Evolutionary conservation across 305 asterid species (phyloP).

Genomic region (Fraxinus nigra): DNA sequence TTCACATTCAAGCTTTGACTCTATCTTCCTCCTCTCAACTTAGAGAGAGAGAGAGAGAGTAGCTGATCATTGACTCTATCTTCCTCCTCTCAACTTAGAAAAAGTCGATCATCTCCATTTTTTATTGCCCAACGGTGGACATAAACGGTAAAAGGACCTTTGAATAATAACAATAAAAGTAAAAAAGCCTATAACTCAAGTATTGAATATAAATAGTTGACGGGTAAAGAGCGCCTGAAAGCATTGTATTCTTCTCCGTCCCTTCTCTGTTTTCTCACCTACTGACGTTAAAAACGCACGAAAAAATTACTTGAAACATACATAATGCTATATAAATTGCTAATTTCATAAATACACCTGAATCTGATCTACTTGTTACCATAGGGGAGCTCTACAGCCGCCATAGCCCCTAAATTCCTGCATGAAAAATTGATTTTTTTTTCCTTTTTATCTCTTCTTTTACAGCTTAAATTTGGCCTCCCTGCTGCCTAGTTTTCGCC

Average conservation of each 20-base stretch:
- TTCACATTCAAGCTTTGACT: background rate
- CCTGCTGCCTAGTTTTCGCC: background rate
- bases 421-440: background rate
- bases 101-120: background rate
- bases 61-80: constrained; percentile 22
- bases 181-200: background rate
- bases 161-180: no score
- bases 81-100: no score
- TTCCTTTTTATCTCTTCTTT: background rate
- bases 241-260: constrained; percentile 22
- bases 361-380: background rate
- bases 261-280: background rate
- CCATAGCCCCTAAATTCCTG: constrained; percentile 13
- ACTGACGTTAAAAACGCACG: constrained; percentile 11
- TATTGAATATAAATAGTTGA: background rate
- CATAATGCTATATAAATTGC: background rate
- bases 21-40: background rate
- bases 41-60: background rate
- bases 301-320: background rate
- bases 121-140: background rate
- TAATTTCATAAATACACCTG: background rate
- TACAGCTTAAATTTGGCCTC: background rate
- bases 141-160: background rate
- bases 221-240: constrained; percentile 26
- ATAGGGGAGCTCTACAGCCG: background rate